Base-by-base conservation (phyloP, 208 protist species). In the Strigomonas galati region DNA sequence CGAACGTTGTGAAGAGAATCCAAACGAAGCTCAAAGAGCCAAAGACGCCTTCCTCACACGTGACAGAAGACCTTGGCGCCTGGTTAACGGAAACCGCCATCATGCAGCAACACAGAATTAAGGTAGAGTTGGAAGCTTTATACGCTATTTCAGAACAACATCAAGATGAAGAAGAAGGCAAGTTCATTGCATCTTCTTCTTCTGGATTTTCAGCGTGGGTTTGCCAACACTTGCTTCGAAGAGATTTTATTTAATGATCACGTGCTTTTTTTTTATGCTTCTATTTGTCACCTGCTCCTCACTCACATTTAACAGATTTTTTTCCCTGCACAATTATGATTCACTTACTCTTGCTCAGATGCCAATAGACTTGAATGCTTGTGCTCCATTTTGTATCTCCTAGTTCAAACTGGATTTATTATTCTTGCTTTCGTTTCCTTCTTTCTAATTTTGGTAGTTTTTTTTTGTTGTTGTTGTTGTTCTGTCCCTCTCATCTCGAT, bases 61-160 rank as follows among this genome's bases (percentile, higher is more conserved):
- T 10, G 6, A 5, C 21, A 3, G 28, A 32, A 14, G 9, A 27
- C 1, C 23, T 40, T 19, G 17, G 7, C 5, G 37, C 21, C 21
- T 86, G 80, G 80, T n/a, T 69, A 10, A 28, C 17, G 24, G 80
- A 86, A 56, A 62, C 67, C 14, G 21, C 48, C 26, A 48, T 12
- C 15, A 86, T 86, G 81, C 63, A 66, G n/a, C 30, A 24, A n/a
- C 28, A 59, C 21, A 26, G 44, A 15, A 53, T 74, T 15, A 79
- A 82, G 52, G 72, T 81, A 26, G 81, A 86, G 48, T 14, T 86
- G 17, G 81, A 86, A 66, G 71, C 59, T 0, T 14, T 86, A 17
- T 82, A 82, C 53, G 48, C 63, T 31, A 26, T 26, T 31, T 23
- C 19, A 17, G 0, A 28, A 26, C 52, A 21, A 49, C 26, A 26